Base-by-base conservation (phyloP, 2,329 filamentous ascomycete genomes). In the Phyllosticta citrichinensis region DNA sequence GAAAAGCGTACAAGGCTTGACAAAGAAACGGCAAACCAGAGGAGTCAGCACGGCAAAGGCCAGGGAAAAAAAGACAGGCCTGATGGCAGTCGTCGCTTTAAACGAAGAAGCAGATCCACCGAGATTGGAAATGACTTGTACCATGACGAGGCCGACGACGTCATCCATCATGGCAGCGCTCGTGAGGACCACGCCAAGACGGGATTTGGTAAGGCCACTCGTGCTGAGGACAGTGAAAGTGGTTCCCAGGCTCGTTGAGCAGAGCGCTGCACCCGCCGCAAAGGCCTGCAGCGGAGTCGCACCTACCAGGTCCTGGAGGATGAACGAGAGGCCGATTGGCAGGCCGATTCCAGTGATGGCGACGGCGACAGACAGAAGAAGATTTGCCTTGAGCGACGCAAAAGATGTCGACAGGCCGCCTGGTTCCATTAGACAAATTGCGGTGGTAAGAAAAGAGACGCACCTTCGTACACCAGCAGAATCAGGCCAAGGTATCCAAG, bases 111-210 rank as follows among this genome's bases (percentile, higher is more conserved):
- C 58, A 10, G 65, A 66, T 54, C 69, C 59, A 72, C 87, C 80
- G 0, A 93, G 75, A 55, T 85, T 86, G 0, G 86, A 82, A 22
- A 94, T 86, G 54, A 93, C 81, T 65, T 89, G 83, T 0, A 91
- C 86, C 83, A 93, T 87, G 8, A 92, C 83, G 10, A 93, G 75
- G 0, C 88, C 88, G 1, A 89, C 81, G 0, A 93, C 85, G 73
- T 94, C 89, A 68, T 94, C 89, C 74, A 94, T 83, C 83, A 94
- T 89, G 0, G 89, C 89, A 0, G 88, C 88, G 62, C 83, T 86
- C 2, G 83, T 83, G 0, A 91, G 77, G 0, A 94, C 82, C 9
- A 74, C 84, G 61, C 75, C 89, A 0, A 86, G 69, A 1, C 82
- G 74, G 9, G 80, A 84, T 1, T 75, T 69, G n/a, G 74, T 75